These are phyloP conservation scores for Trichosanthes truncata DNA, from an alignment of 306 rosid genomes.

Conservation along the genomic window DNA sequence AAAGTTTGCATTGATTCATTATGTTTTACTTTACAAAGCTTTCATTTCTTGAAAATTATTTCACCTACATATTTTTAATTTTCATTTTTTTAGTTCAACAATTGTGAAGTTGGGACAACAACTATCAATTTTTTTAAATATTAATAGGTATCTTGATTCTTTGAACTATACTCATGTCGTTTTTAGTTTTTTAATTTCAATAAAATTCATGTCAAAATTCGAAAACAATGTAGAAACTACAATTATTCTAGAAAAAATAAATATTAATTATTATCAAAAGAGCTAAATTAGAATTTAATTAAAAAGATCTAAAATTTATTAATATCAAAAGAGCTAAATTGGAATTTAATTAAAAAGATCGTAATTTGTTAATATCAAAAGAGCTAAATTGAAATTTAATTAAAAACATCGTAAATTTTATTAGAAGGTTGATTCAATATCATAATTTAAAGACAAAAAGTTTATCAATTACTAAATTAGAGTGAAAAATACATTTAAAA, in stretches of 20 bases:
- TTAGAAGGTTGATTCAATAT: neutral
- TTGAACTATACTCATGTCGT: no score
- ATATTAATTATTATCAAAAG: no score
- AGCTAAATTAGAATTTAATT: no score
- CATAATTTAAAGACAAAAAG: neutral
- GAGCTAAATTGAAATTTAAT: no score
- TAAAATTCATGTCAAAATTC: neutral
- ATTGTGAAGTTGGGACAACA: no score
- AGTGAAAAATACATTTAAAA: neutral
- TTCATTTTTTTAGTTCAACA: neutral
- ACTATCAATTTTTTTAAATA: neutral
- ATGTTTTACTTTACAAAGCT: neutral
- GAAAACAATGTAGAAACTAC: no score
- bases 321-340: neutral
- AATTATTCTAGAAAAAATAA: neutral
- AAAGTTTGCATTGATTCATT: neutral
- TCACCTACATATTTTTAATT: neutral
- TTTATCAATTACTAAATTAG: no score
- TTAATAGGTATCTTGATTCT: no score
- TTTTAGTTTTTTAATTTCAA: neutral
- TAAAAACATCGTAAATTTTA: no score
- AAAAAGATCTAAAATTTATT: no score
- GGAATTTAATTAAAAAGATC: no score
- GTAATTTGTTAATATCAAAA: neutral
- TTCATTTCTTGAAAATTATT: neutral